Percentiles rank a stretch among this genome's conserved stretches.
These are phyloP conservation scores for Cyathus striatus DNA, from an alignment of 768 basidiomycete species.

Conservation along the genomic window DNA sequence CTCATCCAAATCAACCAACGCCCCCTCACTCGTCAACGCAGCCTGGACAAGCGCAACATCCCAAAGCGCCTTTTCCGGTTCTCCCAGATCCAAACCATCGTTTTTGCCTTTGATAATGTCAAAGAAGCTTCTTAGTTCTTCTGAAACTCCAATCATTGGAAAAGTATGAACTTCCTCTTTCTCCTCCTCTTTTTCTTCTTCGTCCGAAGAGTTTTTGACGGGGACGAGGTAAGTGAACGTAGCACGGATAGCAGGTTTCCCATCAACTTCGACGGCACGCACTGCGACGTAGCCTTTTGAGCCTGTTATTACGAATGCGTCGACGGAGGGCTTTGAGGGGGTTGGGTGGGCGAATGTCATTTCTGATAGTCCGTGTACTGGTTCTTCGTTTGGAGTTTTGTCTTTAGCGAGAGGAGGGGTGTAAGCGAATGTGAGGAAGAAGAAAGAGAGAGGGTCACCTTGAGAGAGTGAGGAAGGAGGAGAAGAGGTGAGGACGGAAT, in stretches of 20 bases:
- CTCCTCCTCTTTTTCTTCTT: slow-evolving; percentile 33
- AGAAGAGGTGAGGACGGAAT: no score
- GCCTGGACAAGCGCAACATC: slow-evolving; percentile 84
- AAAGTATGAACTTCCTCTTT: slow-evolving; percentile 44
- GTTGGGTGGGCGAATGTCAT: slow-evolving; percentile 60
- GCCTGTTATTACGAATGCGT: slow-evolving; percentile 53
- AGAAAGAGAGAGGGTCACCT: neutral
- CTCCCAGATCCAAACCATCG: slow-evolving; percentile 44
- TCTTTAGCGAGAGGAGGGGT: slow-evolving; percentile 28
- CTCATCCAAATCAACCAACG: slow-evolving; percentile 48
- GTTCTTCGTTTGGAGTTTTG: slow-evolving; percentile 39
- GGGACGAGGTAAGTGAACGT: slow-evolving; percentile 31
- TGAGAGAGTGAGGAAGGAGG: no score
- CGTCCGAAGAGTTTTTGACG: slow-evolving; percentile 30
- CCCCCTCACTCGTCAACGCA: slow-evolving; percentile 61
- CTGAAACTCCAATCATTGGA: slow-evolving; percentile 48
- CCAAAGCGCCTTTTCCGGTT: slow-evolving; percentile 55
- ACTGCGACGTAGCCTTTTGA: slow-evolving; percentile 56
- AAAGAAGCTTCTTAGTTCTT: slow-evolving; percentile 58
- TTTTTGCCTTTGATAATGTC: slow-evolving; percentile 44
- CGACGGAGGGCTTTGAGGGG: slow-evolving; percentile 26
- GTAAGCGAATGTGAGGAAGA: neutral
- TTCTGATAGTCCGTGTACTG: slow-evolving; percentile 54
- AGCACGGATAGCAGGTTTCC: slow-evolving; percentile 25
- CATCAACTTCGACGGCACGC: slow-evolving; percentile 19